Evolutionary conservation across 345 rosid species (phyloP).

Genomic region (Jatropha curcas): DNA sequence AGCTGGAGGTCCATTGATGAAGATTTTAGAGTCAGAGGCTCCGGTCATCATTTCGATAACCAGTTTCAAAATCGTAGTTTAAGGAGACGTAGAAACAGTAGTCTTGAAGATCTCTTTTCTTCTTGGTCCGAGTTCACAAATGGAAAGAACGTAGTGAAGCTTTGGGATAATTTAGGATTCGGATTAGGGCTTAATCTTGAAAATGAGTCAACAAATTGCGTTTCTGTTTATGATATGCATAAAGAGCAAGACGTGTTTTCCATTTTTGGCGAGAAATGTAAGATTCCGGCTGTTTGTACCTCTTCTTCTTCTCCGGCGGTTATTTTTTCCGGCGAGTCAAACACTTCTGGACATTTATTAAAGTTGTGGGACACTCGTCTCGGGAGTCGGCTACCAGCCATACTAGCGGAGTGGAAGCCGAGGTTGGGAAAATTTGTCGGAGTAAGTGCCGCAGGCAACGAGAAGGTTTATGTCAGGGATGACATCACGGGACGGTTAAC

Average conservation of each 20-base stretch:
- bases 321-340: conserved; percentile 40
- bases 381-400: conserved; percentile 43
- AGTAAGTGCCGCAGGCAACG: conserved; percentile 32
- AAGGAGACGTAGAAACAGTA: conserved; percentile 41
- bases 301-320: conserved; percentile 41
- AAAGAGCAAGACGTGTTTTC: conserved; percentile 16
- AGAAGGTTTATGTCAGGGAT: conserved; percentile 51
- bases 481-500: conserved; percentile 27
- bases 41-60: conserved; percentile 23
- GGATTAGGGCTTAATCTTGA: conserved; percentile 36
- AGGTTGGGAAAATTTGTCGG: conserved; percentile 35
- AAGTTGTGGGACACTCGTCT: conserved; percentile 68
- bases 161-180: conserved; percentile 53
- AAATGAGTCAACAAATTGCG: conserved; percentile 1
- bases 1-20: conserved; percentile 33
- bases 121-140: conserved; percentile 40
- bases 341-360: conserved; percentile 29
- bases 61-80: conserved; percentile 25
- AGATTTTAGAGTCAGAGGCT: conserved; percentile 48
- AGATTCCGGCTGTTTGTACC: conserved; percentile 21
- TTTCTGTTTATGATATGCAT: conserved; percentile 18
- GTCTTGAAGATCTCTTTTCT: conserved; percentile 46
- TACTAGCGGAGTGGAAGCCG: conserved; percentile 67
- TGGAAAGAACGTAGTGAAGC: conserved; percentile 59
- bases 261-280: conserved; percentile 18